Base-by-base conservation (phyloP, 257 asterid species). In the Capsicum baccatum region DNA sequence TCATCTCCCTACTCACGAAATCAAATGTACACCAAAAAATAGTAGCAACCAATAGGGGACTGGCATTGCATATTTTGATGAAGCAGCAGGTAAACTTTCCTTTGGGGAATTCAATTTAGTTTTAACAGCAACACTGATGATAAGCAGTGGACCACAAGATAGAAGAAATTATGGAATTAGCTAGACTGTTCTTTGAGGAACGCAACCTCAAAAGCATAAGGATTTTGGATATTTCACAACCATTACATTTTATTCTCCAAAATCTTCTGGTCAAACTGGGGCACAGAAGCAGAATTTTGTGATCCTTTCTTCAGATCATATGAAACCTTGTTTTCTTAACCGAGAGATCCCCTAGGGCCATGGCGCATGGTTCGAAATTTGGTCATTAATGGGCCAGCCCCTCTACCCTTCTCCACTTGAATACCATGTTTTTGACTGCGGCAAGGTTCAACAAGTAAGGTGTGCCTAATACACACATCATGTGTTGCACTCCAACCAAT, bases 81-180 rank as follows among this genome's bases (percentile, higher is more conserved):
- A 60, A 60, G 67, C 5, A 60, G 35, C 67, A n/a, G 13, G 13
- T 5, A n/a, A 60, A 26, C 67, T 54, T 54, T 8, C 35, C 67
- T 63, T 63, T 26, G 70, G 21, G 70, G 70, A 26, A 37, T 63
- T 63, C 70, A 63, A 63, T 63, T 21, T 63, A 21, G 70, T 63
- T 26, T 63, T 63, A 39, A 2, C 16, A 9, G 70, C 42, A 63
- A 19, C 17, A 10, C 8, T 21, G 8, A 19, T 12, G 16, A 33
- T 2, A 63, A 63, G 37, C 70, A 63, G 70, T 12, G 17, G 37
- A 63, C 39, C 70, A 60, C 13, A 63, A 63, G 15, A 63, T 63
- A 63, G 70, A 39, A 39, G 44, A 39, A 39, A 39, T 4, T 39
- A 39, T 39, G 44, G 44, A 63, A 63, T 63, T 10, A 21, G 42